Evolutionary conservation across 805 yeast species (phyloP).

Genomic region (Maudiozyma serrabonitensis): DNA sequence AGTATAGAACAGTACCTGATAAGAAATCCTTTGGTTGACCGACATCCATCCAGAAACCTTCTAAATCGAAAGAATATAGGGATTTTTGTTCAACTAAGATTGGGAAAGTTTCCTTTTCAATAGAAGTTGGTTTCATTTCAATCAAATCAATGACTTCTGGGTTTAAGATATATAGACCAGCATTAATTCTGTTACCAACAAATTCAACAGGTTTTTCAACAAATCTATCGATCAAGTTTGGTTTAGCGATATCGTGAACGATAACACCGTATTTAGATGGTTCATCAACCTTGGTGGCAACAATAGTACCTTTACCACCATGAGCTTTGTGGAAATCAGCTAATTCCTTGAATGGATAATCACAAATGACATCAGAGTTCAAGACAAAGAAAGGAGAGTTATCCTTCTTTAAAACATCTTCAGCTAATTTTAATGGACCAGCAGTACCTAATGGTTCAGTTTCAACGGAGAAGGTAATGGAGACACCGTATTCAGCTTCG

Average conservation of each 20-base stretch:
- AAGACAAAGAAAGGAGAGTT: slow-evolving; percentile 93
- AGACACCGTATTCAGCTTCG: slow-evolving; percentile 90
- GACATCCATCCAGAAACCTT: slow-evolving; percentile 99
- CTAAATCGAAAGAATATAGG: slow-evolving; percentile 91
- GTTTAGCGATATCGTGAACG: slow-evolving; percentile 91
- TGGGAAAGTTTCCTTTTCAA: slow-evolving; percentile 99
- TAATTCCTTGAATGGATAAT: slow-evolving; percentile 91
- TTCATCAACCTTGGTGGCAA: slow-evolving; percentile 98
- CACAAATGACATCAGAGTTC: slow-evolving; percentile 98
- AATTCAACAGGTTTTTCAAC: slow-evolving; percentile 99
- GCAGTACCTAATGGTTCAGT: slow-evolving; percentile 99
- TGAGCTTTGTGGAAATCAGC: slow-evolving; percentile 88
- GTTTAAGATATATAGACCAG: slow-evolving; percentile 96
- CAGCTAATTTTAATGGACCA: slow-evolving; percentile 97
- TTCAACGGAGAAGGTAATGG: slow-evolving; percentile 94
- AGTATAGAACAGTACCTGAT: slow-evolving; percentile 88
- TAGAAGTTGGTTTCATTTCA: slow-evolving; percentile 97
- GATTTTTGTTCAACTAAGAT: slow-evolving; percentile 78
- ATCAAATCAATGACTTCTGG: slow-evolving; percentile 94
- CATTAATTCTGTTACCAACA: slow-evolving; percentile 99
- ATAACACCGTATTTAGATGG: slow-evolving; percentile 99
- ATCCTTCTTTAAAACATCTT: slow-evolving; percentile 85
- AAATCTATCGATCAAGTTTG: slow-evolving; percentile 94
- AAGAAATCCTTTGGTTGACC: slow-evolving; percentile 99
- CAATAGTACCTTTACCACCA: slow-evolving; percentile 97